A percentile compares a stretch with the other conserved stretches of the same genome.
Conservation (phyloP, 2,329 filamentous ascomycete genomes). For the Aspergillus fumigatiaffinis region DNA sequence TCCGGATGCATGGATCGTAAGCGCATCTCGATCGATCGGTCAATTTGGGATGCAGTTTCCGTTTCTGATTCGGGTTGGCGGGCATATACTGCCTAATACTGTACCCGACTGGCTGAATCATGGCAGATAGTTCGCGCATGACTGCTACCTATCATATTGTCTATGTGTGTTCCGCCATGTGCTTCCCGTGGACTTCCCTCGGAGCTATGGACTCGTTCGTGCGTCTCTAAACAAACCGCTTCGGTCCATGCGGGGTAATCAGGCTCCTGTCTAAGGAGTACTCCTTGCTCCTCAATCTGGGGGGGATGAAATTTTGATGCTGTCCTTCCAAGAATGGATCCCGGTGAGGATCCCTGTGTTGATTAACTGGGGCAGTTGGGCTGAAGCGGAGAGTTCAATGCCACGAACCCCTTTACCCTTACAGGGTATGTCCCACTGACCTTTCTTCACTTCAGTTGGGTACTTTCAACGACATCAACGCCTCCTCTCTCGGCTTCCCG, state of each 20-base stretch:
- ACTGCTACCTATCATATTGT: background rate
- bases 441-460: background rate
- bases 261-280: background rate
- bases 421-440: background rate
- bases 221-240: background rate
- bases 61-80: too few relatives aligned
- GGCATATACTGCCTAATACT: too few relatives aligned
- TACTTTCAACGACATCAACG: background rate
- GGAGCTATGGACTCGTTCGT: background rate
- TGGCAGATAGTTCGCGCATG: background rate
- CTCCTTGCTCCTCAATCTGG: background rate
- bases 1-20: background rate
- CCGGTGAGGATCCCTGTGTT: background rate
- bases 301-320: background rate
- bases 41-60: background rate
- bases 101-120: background rate
- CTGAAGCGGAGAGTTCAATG: background rate
- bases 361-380: background rate
- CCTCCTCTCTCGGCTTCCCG: background rate
- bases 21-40: background rate
- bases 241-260: background rate
- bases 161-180: background rate
- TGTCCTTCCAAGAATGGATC: background rate
- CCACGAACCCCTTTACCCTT: background rate
- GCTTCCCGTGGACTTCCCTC: background rate